These are phyloP conservation scores for Sarcomyxa edulis DNA, from an alignment of 768 basidiomycete genomes.

Conservation along the genomic window DNA sequence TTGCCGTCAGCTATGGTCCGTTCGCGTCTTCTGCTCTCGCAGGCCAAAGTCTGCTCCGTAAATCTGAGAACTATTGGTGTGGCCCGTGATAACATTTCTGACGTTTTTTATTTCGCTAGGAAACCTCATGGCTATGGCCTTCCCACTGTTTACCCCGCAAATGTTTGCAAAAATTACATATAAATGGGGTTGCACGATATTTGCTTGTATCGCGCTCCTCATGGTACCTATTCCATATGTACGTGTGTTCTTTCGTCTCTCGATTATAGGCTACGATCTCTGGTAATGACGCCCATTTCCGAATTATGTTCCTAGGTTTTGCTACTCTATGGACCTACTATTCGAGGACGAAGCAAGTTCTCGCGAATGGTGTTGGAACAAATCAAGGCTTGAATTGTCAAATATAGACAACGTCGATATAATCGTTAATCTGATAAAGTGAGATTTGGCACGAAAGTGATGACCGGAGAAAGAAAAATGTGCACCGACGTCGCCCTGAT, in stretches of 20 bases:
- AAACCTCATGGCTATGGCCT: constrained; percentile 38
- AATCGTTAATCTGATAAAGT: too few species aligned
- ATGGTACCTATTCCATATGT: constrained; percentile 50
- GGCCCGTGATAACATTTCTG: background rate
- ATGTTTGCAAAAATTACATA: constrained; percentile 49
- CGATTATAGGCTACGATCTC: too few species aligned
- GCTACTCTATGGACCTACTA: constrained; percentile 24
- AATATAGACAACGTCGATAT: too few species aligned
- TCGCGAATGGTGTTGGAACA: constrained; percentile 16
- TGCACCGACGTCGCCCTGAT: too few species aligned
- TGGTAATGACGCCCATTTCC: background rate
- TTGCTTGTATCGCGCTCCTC: constrained; percentile 39
- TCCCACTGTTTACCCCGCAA: constrained; percentile 54
- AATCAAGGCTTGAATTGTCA: too few species aligned
- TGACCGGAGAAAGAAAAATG: too few species aligned
- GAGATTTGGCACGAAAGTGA: too few species aligned
- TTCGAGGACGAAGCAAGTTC: constrained; percentile 18
- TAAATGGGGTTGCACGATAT: constrained; percentile 50
- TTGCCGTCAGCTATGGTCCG: constrained; percentile 30
- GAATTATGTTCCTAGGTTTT: constrained; percentile 12
- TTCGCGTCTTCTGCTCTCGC: constrained; percentile 63
- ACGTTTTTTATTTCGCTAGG: constrained; percentile 20
- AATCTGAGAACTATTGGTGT: constrained; percentile 12
- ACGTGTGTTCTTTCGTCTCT: constrained; percentile 12
- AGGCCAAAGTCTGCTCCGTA: constrained; percentile 52